phyloP scores from a whole-genome alignment of 169 alveolate genomes.

The Plasmodium fragile region DNA sequence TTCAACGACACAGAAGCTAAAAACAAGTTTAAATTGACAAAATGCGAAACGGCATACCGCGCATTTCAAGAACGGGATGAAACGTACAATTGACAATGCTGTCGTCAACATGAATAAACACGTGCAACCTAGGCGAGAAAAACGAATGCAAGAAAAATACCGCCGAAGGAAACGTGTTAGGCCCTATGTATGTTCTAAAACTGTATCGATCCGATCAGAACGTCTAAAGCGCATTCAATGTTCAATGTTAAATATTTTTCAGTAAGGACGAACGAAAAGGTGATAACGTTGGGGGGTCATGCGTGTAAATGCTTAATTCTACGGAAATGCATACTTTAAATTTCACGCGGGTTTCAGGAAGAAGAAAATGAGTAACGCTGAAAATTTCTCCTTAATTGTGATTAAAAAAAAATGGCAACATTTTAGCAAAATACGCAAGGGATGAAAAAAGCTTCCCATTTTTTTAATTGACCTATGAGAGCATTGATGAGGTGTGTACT shows the following conservation, averaged over 20 bases:
- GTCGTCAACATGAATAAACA: neutral
- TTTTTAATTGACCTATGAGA: neutral
- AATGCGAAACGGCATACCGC: neutral
- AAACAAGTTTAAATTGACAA: neutral
- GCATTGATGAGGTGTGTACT: neutral
- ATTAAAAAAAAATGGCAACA: neutral
- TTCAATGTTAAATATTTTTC: neutral
- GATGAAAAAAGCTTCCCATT: neutral
- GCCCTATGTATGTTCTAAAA: neutral
- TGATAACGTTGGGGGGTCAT: neutral
- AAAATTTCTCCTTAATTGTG: neutral
- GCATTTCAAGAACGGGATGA: neutral
- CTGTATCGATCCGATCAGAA: neutral
- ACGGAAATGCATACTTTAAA: neutral
- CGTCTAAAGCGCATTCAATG: neutral
- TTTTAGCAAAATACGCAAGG: neutral
- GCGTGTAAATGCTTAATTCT: neutral
- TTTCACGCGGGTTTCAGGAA: neutral
- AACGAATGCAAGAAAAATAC: neutral
- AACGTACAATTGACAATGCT: neutral
- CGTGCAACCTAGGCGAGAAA: neutral
- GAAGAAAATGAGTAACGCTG: neutral
- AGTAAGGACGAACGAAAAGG: neutral
- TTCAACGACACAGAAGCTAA: neutral
- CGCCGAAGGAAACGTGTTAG: neutral